Evolutionary conservation across 2,329 filamentous ascomycete genomes (phyloP).

Genomic region (Zelopaecilomyces penicillatus): DNA sequence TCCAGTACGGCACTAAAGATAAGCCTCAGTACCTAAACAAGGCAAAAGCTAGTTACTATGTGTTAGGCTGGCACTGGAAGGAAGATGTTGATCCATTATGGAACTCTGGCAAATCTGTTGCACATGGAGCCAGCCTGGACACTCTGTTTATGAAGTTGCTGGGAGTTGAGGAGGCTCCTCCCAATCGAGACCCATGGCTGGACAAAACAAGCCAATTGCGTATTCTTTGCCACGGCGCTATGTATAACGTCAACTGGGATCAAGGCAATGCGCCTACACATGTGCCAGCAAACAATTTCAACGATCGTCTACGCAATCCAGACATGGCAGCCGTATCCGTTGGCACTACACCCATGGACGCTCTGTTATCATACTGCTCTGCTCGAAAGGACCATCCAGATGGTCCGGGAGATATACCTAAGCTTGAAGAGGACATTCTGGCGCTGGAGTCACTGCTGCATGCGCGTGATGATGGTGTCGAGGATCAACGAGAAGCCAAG

Average conservation of each 20-base stretch:
- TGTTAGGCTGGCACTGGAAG: slow-evolving; percentile 31
- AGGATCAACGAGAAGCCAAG: slow-evolving; percentile 20
- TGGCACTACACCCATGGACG: slow-evolving; percentile 31
- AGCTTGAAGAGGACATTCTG: slow-evolving; percentile 21
- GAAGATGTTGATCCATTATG: slow-evolving; percentile 14
- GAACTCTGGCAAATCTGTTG: slow-evolving; percentile 2
- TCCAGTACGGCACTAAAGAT: slow-evolving; percentile 18
- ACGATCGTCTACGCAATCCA: slow-evolving; percentile 12
- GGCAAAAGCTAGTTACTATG: slow-evolving; percentile 28
- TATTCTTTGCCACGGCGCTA: slow-evolving; percentile 25
- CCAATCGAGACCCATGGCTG: slow-evolving; percentile 11
- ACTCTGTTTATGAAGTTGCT: slow-evolving; percentile 15
- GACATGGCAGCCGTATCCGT: slow-evolving; percentile 19
- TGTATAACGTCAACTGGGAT: slow-evolving; percentile 31
- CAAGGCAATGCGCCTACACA: slow-evolving; percentile 16
- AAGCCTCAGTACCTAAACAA: slow-evolving; percentile 14
- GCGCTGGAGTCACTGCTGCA: slow-evolving; percentile 19
- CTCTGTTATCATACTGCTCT: slow-evolving; percentile 25
- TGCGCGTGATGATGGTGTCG: slow-evolving; percentile 23
- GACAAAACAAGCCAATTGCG: slow-evolving; percentile 10
- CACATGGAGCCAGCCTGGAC: slow-evolving; percentile 11
- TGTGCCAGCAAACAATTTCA: slow-evolving; percentile 22
- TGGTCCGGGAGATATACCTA: slow-evolving; percentile 3
- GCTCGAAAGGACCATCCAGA: slow-evolving; percentile 16
- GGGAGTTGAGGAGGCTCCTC: slow-evolving; percentile 1